Conservation (phyloP, 345 rosid species). For the Cochlearia excelsa region DNA sequence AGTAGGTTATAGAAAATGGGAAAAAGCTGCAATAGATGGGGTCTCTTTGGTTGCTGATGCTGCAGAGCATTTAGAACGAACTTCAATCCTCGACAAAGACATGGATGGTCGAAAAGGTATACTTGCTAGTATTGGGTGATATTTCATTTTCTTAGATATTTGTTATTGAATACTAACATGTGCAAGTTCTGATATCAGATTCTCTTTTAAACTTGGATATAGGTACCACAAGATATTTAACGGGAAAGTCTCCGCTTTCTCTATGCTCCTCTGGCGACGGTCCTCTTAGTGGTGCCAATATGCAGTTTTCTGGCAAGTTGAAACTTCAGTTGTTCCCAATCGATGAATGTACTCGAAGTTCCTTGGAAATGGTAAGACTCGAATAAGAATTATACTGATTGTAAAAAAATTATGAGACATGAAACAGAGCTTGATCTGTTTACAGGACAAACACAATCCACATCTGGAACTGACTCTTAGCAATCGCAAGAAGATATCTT, state of each 20-base stretch:
- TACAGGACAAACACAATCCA: constrained; percentile 91
- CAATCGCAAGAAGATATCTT: constrained; percentile 88
- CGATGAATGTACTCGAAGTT: constrained; percentile 80
- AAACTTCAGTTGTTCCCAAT: constrained; percentile 97
- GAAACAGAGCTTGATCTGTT: constrained; percentile 36
- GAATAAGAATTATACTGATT: constrained; percentile 1
- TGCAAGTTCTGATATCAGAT: constrained; percentile 16
- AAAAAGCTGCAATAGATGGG: constrained; percentile 97
- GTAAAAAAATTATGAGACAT: constrained; percentile 3
- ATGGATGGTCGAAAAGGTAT: constrained; percentile 48
- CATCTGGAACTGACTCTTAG: constrained; percentile 96
- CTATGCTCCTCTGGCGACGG: constrained; percentile 45
- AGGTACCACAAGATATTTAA: constrained; percentile 41
- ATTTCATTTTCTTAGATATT: constrained; percentile 25
- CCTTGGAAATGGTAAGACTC: constrained; percentile 79
- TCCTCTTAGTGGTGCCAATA: constrained; percentile 48
- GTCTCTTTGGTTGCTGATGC: constrained; percentile 99
- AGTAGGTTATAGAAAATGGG: constrained; percentile 89
- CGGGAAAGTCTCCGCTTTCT: constrained; percentile 47
- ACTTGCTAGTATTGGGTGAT: constrained; percentile 32
- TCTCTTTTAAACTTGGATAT: constrained; percentile 31
- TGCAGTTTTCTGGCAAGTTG: constrained; percentile 56
- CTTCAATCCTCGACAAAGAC: constrained; percentile 47
- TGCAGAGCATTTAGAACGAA: constrained; percentile 93
- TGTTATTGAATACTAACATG: constrained; percentile 15